phyloP scores from a whole-genome alignment of 352 stramenopile species.

The Phytophthora citricola region DNA sequence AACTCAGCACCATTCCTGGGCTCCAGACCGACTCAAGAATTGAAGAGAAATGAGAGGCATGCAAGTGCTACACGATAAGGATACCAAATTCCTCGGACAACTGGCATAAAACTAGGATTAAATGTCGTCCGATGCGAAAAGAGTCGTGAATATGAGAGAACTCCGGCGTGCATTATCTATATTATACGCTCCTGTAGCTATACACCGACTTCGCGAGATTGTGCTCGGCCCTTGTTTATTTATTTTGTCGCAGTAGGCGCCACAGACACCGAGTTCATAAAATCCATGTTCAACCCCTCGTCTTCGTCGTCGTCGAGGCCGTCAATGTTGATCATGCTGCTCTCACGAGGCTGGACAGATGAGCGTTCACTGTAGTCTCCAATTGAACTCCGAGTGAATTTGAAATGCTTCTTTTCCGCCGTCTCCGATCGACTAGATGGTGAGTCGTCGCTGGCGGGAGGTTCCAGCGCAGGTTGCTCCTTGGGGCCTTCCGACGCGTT shows the following conservation, averaged over 20 bases:
- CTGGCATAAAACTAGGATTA: too few species aligned
- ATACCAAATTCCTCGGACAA: too few species aligned
- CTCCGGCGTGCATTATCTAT: slow-evolving; percentile 26
- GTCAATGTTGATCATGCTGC: slow-evolving; percentile 47
- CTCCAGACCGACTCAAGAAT: too few species aligned
- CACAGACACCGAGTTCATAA: slow-evolving; percentile 60
- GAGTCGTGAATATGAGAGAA: not conserved
- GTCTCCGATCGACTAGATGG: slow-evolving; percentile 10
- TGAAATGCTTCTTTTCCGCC: slow-evolving; percentile 43
- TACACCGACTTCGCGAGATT: not conserved
- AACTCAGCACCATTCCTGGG: too few species aligned
- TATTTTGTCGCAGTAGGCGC: slow-evolving; percentile 29
- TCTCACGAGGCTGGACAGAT: slow-evolving; percentile 35
- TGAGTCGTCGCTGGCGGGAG: slow-evolving; percentile 23
- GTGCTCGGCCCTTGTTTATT: slow-evolving; percentile 4
- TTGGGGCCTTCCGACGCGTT: slow-evolving; percentile 9
- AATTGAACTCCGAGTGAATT: slow-evolving; percentile 46
- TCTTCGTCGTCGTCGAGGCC: slow-evolving; percentile 47
- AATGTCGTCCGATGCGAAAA: not conserved
- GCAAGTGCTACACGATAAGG: too few species aligned
- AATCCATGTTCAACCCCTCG: slow-evolving; percentile 85
- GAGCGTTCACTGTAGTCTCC: slow-evolving; percentile 30
- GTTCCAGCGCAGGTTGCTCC: slow-evolving; percentile 34
- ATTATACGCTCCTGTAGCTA: slow-evolving; percentile 27
- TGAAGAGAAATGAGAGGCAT: too few species aligned